These are phyloP conservation scores for Cordyceps militaris DNA, from an alignment of 2,329 filamentous ascomycete genomes.

Conservation along the genomic window DNA sequence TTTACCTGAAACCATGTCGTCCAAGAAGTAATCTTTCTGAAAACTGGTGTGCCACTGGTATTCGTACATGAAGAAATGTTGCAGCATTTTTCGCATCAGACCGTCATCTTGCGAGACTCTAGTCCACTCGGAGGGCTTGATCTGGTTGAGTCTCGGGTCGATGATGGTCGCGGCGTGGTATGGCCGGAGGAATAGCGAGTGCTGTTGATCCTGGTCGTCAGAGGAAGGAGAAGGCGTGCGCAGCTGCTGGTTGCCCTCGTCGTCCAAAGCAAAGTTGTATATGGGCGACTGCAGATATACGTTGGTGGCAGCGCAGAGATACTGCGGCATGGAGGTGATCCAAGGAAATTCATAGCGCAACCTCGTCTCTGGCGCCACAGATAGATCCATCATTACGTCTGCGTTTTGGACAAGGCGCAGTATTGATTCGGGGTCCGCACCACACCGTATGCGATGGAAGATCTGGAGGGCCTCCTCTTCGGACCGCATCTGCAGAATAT, in stretches of 20 bases:
- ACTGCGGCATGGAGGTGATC: constrained; percentile 15
- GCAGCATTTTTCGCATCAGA: constrained; percentile 28
- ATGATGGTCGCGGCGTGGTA: constrained; percentile 29
- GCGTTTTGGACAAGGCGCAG: constrained; percentile 30
- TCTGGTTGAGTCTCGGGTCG: constrained; percentile 25
- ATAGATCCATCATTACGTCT: constrained; percentile 31
- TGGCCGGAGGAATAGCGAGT: background rate
- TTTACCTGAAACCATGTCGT: constrained; percentile 28
- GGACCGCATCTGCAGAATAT: constrained; percentile 15
- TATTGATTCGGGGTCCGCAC: constrained; percentile 24
- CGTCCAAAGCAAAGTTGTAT: constrained; percentile 19
- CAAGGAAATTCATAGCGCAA: constrained; percentile 14
- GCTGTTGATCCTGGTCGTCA: background rate
- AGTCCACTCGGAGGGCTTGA: constrained; percentile 31
- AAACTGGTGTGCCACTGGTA: constrained; percentile 30
- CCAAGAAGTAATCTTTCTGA: constrained; percentile 33
- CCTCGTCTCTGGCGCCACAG: constrained; percentile 17
- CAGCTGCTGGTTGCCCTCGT: constrained; percentile 14
- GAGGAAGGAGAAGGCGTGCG: background rate
- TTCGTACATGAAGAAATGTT: constrained; percentile 25
- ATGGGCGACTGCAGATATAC: constrained; percentile 23
- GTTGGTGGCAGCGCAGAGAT: constrained; percentile 15
- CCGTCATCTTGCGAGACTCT: constrained; percentile 26
- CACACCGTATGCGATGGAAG: constrained; percentile 28
- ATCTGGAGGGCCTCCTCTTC: constrained; percentile 28